Percentiles rank a stretch among this genome's conserved stretches.
Evolutionary conservation across 164 flowering plant species (phyloP).

Genomic region (Protea cynaroides): DNA sequence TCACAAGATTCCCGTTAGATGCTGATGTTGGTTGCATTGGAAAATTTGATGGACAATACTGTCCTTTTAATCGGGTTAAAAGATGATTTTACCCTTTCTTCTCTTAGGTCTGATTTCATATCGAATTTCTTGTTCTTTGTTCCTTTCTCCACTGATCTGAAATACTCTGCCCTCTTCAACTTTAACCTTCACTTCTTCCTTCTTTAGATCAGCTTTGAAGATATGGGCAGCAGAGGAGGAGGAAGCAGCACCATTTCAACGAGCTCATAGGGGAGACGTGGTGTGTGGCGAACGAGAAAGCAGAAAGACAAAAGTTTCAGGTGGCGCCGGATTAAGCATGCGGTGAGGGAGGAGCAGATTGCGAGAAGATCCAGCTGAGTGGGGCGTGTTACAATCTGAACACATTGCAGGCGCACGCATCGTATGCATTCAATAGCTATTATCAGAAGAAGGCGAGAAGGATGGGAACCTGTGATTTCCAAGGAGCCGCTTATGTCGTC

Average conservation of each 20-base stretch:
- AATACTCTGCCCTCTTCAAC: too few relatives aligned
- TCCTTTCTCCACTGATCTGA: too few relatives aligned
- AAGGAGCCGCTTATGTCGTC: slow-evolving; percentile 72
- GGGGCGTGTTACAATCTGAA: slow-evolving; percentile 64
- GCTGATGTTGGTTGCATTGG: too few relatives aligned
- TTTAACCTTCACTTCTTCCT: too few relatives aligned
- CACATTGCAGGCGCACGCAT: slow-evolving; percentile 66
- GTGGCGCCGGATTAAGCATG: slow-evolving; percentile 76
- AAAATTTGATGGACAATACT: too few relatives aligned
- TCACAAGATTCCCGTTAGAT: too few relatives aligned
- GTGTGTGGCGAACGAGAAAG: slow-evolving; percentile 72
- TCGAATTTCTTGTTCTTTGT: too few relatives aligned
- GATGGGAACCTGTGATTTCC: slow-evolving; percentile 65
- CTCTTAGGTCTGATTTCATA: too few relatives aligned
- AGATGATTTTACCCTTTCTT: too few relatives aligned
- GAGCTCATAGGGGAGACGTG: slow-evolving; percentile 45
- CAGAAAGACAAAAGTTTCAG: slow-evolving; percentile 45
- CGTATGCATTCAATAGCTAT: slow-evolving; percentile 82
- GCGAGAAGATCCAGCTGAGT: slow-evolving; percentile 66
- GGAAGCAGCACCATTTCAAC: slow-evolving; percentile 19
- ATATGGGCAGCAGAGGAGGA: slow-evolving; percentile 22
- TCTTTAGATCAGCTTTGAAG: too few relatives aligned
- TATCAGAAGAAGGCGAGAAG: slow-evolving; percentile 58
- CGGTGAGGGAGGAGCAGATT: slow-evolving; percentile 79
- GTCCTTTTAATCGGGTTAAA: too few relatives aligned